Conservation (phyloP, 257 asterid genomes). For the Plectranthus barbatus region DNA sequence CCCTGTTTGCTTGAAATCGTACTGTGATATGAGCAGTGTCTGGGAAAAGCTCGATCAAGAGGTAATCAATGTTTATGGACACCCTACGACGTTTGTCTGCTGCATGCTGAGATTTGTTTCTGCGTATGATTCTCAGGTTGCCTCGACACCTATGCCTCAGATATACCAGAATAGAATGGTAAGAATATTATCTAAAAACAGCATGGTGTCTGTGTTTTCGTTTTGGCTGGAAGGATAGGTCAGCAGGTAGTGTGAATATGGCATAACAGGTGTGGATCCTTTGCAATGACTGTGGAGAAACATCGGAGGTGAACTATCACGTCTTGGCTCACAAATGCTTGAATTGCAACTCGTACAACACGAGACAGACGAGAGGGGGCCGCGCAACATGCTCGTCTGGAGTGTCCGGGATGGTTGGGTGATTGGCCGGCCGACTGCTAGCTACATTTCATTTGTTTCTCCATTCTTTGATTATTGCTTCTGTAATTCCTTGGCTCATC, state of each 20-base stretch:
- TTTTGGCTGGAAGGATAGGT: too few species aligned
- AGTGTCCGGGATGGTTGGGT: slow-evolving; percentile 20
- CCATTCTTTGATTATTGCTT: background rate
- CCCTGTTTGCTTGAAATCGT: slow-evolving; percentile 62
- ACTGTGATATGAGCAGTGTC: slow-evolving; percentile 48
- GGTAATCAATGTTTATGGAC: slow-evolving; percentile 17
- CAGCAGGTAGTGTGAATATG: background rate
- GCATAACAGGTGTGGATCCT: slow-evolving; percentile 61
- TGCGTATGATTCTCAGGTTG: slow-evolving; percentile 28
- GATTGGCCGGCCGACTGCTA: background rate
- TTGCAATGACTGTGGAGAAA: slow-evolving; percentile 62
- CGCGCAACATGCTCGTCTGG: slow-evolving; percentile 28
- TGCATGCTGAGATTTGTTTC: background rate
- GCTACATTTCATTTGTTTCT: background rate
- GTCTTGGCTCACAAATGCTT: slow-evolving; percentile 49
- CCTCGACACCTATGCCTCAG: slow-evolving; percentile 53
- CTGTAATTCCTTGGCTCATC: background rate
- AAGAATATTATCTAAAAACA: background rate
- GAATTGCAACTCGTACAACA: slow-evolving; percentile 59
- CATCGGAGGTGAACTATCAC: slow-evolving; percentile 51
- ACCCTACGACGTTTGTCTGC: background rate
- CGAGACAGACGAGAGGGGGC: slow-evolving; percentile 52
- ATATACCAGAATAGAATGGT: slow-evolving; percentile 53
- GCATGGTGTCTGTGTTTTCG: too few species aligned
- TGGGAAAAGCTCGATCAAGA: slow-evolving; percentile 62